These are phyloP conservation scores for Heteromeles arbutifolia DNA, from an alignment of 306 rosid species.

Conservation along the genomic window DNA sequence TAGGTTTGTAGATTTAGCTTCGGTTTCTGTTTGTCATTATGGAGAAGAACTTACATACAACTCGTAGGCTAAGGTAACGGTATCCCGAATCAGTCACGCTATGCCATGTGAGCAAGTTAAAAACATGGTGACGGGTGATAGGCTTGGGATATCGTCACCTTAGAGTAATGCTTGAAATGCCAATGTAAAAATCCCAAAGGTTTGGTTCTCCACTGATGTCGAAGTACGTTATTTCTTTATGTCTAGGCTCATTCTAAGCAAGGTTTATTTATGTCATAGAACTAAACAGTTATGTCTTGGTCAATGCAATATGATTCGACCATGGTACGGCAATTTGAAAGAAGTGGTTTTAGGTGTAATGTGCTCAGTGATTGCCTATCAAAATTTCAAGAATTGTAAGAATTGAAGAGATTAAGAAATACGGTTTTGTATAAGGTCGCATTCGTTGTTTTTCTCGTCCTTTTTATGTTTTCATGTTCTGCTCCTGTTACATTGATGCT, in stretches of 20 bases:
- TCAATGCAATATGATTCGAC: neutral
- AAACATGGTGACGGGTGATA: neutral
- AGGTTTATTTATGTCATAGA: neutral
- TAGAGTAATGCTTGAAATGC: neutral
- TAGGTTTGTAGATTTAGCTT: neutral
- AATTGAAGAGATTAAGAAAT: neutral
- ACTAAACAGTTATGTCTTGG: neutral
- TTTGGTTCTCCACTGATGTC: neutral
- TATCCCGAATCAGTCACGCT: neutral
- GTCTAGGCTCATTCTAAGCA: neutral
- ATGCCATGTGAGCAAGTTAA: neutral
- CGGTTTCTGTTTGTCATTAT: neutral
- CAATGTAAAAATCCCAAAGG: neutral
- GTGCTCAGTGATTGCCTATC: neutral
- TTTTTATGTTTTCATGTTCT: neutral
- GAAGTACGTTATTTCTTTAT: too few species aligned
- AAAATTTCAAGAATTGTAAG: neutral
- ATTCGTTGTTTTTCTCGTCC: neutral
- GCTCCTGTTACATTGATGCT: neutral
- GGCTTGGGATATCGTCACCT: neutral
- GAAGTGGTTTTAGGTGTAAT: neutral
- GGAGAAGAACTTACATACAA: neutral
- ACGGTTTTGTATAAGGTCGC: neutral
- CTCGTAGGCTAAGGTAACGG: neutral
- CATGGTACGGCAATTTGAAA: neutral